Percentiles rank a stretch among this genome's conserved stretches.
Evolutionary conservation across 78 protist species (phyloP).

Genomic region (Speleostelium caveatum): DNA sequence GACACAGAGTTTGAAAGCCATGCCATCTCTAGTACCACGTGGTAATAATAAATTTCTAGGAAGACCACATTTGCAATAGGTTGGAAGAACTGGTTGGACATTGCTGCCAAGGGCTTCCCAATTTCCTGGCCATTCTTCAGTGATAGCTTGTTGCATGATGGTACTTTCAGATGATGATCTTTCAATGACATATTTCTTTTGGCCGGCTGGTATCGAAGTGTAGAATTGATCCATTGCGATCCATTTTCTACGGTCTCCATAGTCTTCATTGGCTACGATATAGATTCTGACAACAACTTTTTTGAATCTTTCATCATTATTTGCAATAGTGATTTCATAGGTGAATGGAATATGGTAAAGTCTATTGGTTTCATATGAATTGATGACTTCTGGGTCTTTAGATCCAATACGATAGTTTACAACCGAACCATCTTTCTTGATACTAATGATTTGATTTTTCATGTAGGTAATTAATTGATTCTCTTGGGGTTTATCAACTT

Average conservation of each 20-base stretch:
- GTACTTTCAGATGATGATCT: slow-evolving; percentile 15
- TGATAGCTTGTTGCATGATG: slow-evolving; percentile 11
- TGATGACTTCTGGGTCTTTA: background rate
- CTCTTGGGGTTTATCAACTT: background rate
- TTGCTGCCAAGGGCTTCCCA: slow-evolving; percentile 8
- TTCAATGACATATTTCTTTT: background rate
- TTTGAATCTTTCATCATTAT: slow-evolving; percentile 2
- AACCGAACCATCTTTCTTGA: slow-evolving; percentile 16
- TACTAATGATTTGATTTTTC: slow-evolving; percentile 22
- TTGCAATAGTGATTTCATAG: slow-evolving; percentile 1
- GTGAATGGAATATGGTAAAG: slow-evolving; percentile 23
- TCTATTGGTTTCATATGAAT: slow-evolving; percentile 10
- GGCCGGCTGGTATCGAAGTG: slow-evolving; percentile 19
- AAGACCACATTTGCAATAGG: slow-evolving; percentile 36
- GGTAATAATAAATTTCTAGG: slow-evolving; percentile 24
- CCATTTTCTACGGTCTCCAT: slow-evolving; percentile 50
- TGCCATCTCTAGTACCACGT: slow-evolving; percentile 42
- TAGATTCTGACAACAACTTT: slow-evolving; percentile 14
- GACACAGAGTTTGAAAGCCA: slow-evolving; percentile 1
- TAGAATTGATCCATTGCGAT: slow-evolving; percentile 19
- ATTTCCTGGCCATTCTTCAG: slow-evolving; percentile 51
- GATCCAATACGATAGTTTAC: background rate
- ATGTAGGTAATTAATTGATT: slow-evolving; percentile 20
- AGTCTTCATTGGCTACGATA: slow-evolving; percentile 14
- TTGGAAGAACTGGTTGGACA: background rate